These are phyloP conservation scores for Fusarium decemcellulare DNA, from an alignment of 2,329 filamentous ascomycete species.

Conservation along the genomic window DNA sequence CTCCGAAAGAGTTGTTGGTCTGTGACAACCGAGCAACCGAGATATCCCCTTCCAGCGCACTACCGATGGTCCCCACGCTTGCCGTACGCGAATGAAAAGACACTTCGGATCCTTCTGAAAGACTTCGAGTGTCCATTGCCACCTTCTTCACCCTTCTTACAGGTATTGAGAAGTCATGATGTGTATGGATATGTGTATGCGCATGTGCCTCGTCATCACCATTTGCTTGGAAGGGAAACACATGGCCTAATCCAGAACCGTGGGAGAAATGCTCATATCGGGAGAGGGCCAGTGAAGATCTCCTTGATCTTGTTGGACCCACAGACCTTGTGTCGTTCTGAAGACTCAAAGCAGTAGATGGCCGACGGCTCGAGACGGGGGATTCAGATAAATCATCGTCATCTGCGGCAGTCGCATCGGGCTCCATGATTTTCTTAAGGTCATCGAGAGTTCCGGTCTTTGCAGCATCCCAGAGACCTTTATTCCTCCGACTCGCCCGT, in stretches of 20 bases:
- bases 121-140: constrained; percentile 89
- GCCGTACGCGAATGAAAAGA: constrained; percentile 86
- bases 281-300: constrained; percentile 59
- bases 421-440: constrained; percentile 85
- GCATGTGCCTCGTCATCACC: constrained; percentile 59
- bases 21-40: constrained; percentile 85
- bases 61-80: constrained; percentile 81
- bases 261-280: constrained; percentile 67
- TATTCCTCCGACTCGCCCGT: constrained; percentile 88
- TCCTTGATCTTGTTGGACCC: constrained; percentile 47
- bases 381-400: constrained; percentile 60
- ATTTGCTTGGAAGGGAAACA: constrained; percentile 85
- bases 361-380: constrained; percentile 58
- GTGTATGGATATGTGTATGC: constrained; percentile 24
- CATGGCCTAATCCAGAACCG: constrained; percentile 79
- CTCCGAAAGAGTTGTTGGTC: constrained; percentile 78
- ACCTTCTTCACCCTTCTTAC: constrained; percentile 80
- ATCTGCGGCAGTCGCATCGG: constrained; percentile 65
- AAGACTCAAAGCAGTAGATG: constrained; percentile 64
- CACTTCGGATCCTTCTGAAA: constrained; percentile 87
- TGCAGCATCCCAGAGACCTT: constrained; percentile 88
- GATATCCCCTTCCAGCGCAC: constrained; percentile 85
- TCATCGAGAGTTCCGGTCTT: constrained; percentile 82
- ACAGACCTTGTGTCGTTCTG: constrained; percentile 55
- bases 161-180: constrained; percentile 43